Conservation (phyloP, 139 green algal species). For the Tetradesmus obliquus region DNA sequence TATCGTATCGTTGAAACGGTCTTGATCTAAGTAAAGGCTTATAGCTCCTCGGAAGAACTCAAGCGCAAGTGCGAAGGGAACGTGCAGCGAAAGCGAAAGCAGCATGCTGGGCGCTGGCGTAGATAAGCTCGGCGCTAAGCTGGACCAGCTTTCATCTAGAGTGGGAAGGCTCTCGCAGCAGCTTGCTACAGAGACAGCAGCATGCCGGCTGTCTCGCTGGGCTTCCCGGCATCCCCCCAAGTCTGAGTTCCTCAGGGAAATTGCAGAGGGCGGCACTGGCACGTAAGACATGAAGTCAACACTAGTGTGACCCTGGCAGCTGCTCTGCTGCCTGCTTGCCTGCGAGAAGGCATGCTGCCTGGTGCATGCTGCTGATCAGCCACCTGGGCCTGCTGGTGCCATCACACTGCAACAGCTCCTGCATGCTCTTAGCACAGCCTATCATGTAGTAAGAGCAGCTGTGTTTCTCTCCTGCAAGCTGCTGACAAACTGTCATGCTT, state of each 20-base stretch:
- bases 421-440: not conserved
- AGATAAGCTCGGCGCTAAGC: not conserved
- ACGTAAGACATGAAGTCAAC: not conserved
- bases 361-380: not conserved
- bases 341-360: not conserved
- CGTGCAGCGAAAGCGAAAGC: not conserved
- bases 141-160: slow-evolving; percentile 5
- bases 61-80: not conserved
- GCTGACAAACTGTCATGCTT: not conserved
- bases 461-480: not conserved
- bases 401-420: not conserved
- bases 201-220: slow-evolving; percentile 32
- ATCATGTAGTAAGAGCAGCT: not conserved
- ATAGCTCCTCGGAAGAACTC: not conserved
- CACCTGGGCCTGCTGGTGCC: not conserved
- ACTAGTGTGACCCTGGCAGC: not conserved
- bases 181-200: slow-evolving; percentile 20
- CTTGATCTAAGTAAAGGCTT: not conserved
- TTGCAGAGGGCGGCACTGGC: slow-evolving; percentile 37
- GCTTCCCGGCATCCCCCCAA: slow-evolving; percentile 24
- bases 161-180: slow-evolving; percentile 34
- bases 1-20: not conserved
- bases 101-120: slow-evolving; percentile 21
- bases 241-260: slow-evolving; percentile 29
- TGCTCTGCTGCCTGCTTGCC: not conserved